Percentiles rank a stretch among this genome's conserved stretches.
These are phyloP conservation scores for Ceratobasidium sp. DNA, from an alignment of 1,284 basidiomycete genomes.

Conservation along the genomic window DNA sequence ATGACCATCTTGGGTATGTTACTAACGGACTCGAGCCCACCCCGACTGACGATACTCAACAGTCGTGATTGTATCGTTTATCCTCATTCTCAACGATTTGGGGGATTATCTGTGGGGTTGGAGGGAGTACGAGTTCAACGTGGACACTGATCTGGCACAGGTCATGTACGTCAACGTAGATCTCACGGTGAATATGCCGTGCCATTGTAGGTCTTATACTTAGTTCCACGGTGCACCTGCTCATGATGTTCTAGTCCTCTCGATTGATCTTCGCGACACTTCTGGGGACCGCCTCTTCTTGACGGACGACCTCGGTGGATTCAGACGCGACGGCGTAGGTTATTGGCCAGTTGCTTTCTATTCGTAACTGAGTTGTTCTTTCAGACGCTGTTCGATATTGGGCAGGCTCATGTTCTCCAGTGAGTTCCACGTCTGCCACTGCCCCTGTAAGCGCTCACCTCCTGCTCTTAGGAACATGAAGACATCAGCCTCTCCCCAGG, in stretches of 20 bases:
- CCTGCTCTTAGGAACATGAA: slow-evolving; percentile 49
- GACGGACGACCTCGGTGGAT: slow-evolving; percentile 66
- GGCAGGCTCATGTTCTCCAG: slow-evolving; percentile 81
- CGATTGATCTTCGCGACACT: slow-evolving; percentile 90
- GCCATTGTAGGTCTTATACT: slow-evolving; percentile 73
- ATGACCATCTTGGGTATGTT: slow-evolving; percentile 67
- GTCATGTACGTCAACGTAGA: slow-evolving; percentile 89
- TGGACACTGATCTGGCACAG: slow-evolving; percentile 72
- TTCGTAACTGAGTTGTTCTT: slow-evolving; percentile 35
- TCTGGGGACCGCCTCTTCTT: slow-evolving; percentile 91
- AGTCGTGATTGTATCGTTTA: slow-evolving; percentile 74
- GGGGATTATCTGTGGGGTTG: slow-evolving; percentile 93
- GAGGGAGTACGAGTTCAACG: slow-evolving; percentile 85
- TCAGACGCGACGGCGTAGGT: slow-evolving; percentile 86
- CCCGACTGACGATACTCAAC: slow-evolving; percentile 54
- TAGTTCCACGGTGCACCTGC: slow-evolving; percentile 28
- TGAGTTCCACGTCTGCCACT: slow-evolving; percentile 53
- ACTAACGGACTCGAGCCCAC: background rate
- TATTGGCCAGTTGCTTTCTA: slow-evolving; percentile 9
- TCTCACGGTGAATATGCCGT: slow-evolving; percentile 91
- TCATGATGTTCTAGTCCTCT: slow-evolving; percentile 67
- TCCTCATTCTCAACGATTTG: slow-evolving; percentile 87
- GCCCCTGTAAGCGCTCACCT: slow-evolving; percentile 50
- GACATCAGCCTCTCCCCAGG: slow-evolving; percentile 67
- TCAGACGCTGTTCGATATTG: slow-evolving; percentile 83